Evolutionary conservation across 1,284 basidiomycete genomes (phyloP).

Genomic region (Exobasidium rhododendri): DNA sequence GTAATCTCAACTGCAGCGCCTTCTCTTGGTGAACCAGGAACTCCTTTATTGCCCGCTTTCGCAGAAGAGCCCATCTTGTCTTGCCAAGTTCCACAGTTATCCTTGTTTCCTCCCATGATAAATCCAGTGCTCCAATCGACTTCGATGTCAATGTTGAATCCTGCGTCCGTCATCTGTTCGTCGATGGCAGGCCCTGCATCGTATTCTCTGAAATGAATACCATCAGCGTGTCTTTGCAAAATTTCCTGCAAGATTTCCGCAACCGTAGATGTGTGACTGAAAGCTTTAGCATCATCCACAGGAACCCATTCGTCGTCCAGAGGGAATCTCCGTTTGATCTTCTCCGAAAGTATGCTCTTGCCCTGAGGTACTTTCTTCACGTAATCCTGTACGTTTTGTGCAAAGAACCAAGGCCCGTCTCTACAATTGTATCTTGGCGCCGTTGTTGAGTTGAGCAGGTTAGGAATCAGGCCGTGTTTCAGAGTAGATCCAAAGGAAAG

Average conservation of each 20-base stretch:
- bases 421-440: slow-evolving; percentile 71
- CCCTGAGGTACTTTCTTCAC: slow-evolving; percentile 79
- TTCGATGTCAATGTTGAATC: slow-evolving; percentile 87
- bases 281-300: slow-evolving; percentile 79
- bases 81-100: slow-evolving; percentile 51
- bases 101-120: slow-evolving; percentile 75
- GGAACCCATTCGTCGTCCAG: slow-evolving; percentile 86
- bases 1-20: slow-evolving; percentile 95
- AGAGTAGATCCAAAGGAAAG: slow-evolving; percentile 44
- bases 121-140: slow-evolving; percentile 94
- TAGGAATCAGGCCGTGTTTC: slow-evolving; percentile 48
- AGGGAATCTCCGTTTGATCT: slow-evolving; percentile 86
- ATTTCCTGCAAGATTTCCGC: slow-evolving; percentile 96
- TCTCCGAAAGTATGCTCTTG: slow-evolving; percentile 71
- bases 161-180: slow-evolving; percentile 86
- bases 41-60: slow-evolving; percentile 84
- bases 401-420: slow-evolving; percentile 95
- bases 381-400: slow-evolving; percentile 97
- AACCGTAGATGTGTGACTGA: slow-evolving; percentile 60
- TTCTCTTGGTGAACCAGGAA: slow-evolving; percentile 89
- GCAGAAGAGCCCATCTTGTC: slow-evolving; percentile 49
- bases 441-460: slow-evolving; percentile 42
- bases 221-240: slow-evolving; percentile 84
- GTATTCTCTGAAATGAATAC: slow-evolving; percentile 91
- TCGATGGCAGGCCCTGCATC: slow-evolving; percentile 94